Conservation (phyloP, 2,329 filamentous ascomycete species). For the Colletotrichum graminicola region DNA sequence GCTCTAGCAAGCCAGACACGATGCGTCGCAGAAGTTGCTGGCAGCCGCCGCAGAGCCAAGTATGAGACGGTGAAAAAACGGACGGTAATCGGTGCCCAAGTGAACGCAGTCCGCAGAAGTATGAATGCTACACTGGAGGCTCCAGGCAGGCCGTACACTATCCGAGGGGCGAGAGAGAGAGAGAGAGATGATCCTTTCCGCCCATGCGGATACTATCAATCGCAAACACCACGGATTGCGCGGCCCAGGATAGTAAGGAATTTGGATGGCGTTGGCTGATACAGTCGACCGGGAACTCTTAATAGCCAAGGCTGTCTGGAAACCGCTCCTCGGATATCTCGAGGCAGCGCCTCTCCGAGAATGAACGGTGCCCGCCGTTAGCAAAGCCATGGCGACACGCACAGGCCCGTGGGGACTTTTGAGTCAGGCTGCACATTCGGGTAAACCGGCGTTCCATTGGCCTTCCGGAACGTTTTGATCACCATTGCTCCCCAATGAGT, state of each 20-base stretch:
- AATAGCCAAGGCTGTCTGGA: not conserved
- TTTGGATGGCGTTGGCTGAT: not conserved
- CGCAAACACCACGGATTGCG: not conserved
- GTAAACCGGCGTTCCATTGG: slow-evolving; percentile 26
- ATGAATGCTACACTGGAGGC: not conserved
- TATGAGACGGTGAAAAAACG: slow-evolving; percentile 22
- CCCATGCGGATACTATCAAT: not conserved
- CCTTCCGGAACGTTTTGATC: slow-evolving; percentile 39
- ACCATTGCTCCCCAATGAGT: slow-evolving; percentile 20
- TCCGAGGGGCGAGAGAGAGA: not conserved
- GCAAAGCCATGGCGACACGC: not conserved
- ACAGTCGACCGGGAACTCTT: not conserved
- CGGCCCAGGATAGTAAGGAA: not conserved
- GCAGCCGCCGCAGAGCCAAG: slow-evolving; percentile 8
- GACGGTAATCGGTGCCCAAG: slow-evolving; percentile 4
- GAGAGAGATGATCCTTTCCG: not conserved
- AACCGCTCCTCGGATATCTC: not conserved
- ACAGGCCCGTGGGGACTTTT: not conserved
- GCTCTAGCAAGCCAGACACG: slow-evolving; percentile 19
- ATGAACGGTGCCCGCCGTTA: too few relatives aligned
- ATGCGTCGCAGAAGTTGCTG: slow-evolving; percentile 24
- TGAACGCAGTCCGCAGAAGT: not conserved
- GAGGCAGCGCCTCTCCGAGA: too few relatives aligned
- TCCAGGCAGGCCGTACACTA: not conserved
- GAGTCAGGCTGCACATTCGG: slow-evolving; percentile 31